Evolutionary conservation across 2,329 filamentous ascomycete genomes (phyloP), one percentile per base, ranked within the genome.

Genomic region (Cercospora sp.): DNA sequence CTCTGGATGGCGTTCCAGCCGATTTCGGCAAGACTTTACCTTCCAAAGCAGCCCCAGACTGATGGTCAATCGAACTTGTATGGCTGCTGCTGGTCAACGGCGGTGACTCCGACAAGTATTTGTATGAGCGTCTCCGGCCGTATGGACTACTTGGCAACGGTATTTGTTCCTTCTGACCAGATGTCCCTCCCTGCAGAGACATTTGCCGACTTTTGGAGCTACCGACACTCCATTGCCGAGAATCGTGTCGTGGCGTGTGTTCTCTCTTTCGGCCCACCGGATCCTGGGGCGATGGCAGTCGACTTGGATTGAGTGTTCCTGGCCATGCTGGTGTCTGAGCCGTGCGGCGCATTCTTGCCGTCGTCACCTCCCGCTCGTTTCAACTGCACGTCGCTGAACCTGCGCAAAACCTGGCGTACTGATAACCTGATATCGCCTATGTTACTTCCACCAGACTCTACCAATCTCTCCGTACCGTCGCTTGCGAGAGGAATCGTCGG

Each of bases 271-370:
- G 36, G 12, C 60, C 40, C 6, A 48, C 60, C 6, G 60, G 60
- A 48, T 45, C 42, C 23, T 62, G 60, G 6, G 60, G 60, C 0
- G 60, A 62, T 28, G 60, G 60, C 23, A 62, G 23, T 13, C 42
- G 60, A 18, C 20, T 62, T n/a, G 60, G 60, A 48, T 16, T 62
- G 60, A 48, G 36, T 1, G 26, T 16, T 31, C 23, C 60, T 16
- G 60, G 60, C 60, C 60, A 62, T 23, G 36, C 60, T 62, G 60
- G 60, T 10, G 12, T 62, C 23, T 62, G 60, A 13, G 60, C 60
- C 9, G 60, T 20, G 23, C 20, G 60, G 8, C 40, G 60, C 60
- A 62, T 62, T 16, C 3, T 36, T 23, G 10, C 7, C 5, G 23
- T 26, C 12, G 10, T 55, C 12, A 30, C 16, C 5, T n/a, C 13